Base-by-base conservation (phyloP, 768 basidiomycete genomes). In the Pluteus cervinus region DNA sequence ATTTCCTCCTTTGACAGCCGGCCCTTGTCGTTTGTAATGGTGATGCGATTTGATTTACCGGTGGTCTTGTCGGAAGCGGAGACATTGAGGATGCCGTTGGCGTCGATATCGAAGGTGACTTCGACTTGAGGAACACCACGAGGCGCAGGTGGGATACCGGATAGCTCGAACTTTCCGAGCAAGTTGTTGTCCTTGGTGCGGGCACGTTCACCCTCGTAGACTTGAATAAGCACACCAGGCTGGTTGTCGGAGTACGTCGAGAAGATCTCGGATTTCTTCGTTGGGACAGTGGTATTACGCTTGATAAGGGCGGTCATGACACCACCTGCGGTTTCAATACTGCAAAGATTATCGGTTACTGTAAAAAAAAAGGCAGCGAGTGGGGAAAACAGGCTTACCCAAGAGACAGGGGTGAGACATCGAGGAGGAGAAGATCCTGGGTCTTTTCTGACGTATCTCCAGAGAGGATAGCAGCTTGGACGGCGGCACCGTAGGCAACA, bases 251-350 rank as follows among this genome's bases (percentile, higher is more conserved):
- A 82, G 73, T 94, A 93, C 14, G 94, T 97, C 25, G 93, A 97
- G 79, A 97, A 96, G 55, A 85, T 89, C 69, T 97, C 91, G 6
- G 93, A 92, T 72, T 96, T 97, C 72, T 94, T 96, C 52, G 93
- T 96, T 18, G 94, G 94, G 48, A 98, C 89, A 34, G 91, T 96
- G 47, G 94, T 98, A 75, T 98, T 97, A 38, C 93, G 85, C 70
- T 92, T 93, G 76, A 97, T 97, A 60, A 98, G 83, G 32, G 91
- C 79, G 20, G 94, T 97, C 89, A 98, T 93, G 58, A 97, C 93
- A 79, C 94, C 94, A 63, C 93, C 94, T 47, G 92, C 91, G 25
- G 94, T 97, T 72, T 97, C 94, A 55, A 98, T 96, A 81, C 92
- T 62, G 25, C 1, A 30, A 17, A 24, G 12, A 11, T n/a, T 23